A percentile compares a stretch with the other conserved stretches of the same genome.
Conservation (phyloP, 305 asterid species). For the Fraxinus velutina region DNA sequence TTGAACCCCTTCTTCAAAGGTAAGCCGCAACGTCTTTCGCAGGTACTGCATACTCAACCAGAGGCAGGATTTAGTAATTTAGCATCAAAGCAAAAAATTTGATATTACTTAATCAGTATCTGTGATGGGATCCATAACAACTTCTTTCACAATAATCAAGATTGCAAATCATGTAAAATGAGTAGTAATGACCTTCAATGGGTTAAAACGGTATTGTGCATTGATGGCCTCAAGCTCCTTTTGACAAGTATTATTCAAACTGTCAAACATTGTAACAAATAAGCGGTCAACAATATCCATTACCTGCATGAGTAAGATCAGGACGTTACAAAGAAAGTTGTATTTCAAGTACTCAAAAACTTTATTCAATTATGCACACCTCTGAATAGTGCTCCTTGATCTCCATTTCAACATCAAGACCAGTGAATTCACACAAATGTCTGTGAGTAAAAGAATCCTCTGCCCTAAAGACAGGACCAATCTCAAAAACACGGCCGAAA, state of each 20-base stretch:
- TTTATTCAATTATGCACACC: conserved; percentile 17
- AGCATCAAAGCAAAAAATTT: not conserved
- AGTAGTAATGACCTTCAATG: conserved; percentile 50
- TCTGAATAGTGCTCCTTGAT: conserved; percentile 44
- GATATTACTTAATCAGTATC: not conserved
- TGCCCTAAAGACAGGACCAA: conserved; percentile 45
- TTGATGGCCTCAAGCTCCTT: conserved; percentile 73
- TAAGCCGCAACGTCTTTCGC: conserved; percentile 65
- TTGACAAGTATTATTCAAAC: conserved; percentile 53
- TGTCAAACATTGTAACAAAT: conserved; percentile 69
- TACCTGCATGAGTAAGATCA: not conserved
- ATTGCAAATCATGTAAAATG: not conserved
- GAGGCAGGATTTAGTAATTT: not conserved
- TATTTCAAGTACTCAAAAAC: not conserved
- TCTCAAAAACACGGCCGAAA: conserved; percentile 40
- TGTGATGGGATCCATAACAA: not conserved
- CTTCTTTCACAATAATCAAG: not conserved
- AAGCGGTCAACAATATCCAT: conserved; percentile 49
- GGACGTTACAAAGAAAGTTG: not conserved
- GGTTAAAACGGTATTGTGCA: conserved; percentile 73
- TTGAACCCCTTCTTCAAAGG: conserved; percentile 83
- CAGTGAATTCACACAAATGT: conserved; percentile 47
- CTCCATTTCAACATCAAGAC: conserved; percentile 52
- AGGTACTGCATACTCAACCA: conserved; percentile 58
- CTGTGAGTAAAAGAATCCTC: conserved; percentile 46